Evolutionary conservation across 1,284 basidiomycete species (phyloP), one percentile per base, ranked within the genome.

Genomic region (Pyrrhoderma noxium): DNA sequence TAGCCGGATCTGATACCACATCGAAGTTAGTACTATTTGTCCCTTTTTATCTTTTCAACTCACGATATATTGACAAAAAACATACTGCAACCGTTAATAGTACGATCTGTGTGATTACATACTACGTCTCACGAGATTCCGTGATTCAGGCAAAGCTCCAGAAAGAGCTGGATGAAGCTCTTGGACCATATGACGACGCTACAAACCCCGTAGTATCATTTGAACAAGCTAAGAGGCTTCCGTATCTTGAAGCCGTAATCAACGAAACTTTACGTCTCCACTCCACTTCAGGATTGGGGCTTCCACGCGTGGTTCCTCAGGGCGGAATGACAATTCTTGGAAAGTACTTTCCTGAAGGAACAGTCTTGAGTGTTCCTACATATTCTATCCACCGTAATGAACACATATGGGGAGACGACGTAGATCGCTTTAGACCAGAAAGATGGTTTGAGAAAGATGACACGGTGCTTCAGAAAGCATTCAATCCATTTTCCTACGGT

Each of bases 61-160:
- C 11, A 37, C 21, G n/a, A 22, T 7, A 8, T 40, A 40, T 40
- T n/a, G 7, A 18, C n/a, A 7, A 40, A 22, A 5, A 40, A 16
- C 38, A 16, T 8, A 40, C 8, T 40, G 5, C 4, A 22, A 22
- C 14, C 38, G 5, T 7, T 5, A 16, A 18, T 54, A 85, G 85
- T 68, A 89, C 89, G 18, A 86, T 85, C 2, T 90, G 87, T 58
- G 89, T 88, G 8, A 89, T 94, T 61, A 76, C 90, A 13, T 92
- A 89, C 71, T 80, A 90, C 67, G 77, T 94, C 55, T 82, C 86
- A 8, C 68, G 70, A 25, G 79, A 88, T 66, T 88, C 78, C 2
- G 63, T 67, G 7, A 77, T 75, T 8, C 86, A 91, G 62, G 68
- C 67, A 52, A 86, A 83, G 61, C 77, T 95, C 11, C 86, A 90